Percentiles rank a stretch among this genome's conserved stretches.
These are phyloP conservation scores for Aureobasidium sp. DNA, from an alignment of 2,329 filamentous ascomycete genomes.

Conservation along the genomic window DNA sequence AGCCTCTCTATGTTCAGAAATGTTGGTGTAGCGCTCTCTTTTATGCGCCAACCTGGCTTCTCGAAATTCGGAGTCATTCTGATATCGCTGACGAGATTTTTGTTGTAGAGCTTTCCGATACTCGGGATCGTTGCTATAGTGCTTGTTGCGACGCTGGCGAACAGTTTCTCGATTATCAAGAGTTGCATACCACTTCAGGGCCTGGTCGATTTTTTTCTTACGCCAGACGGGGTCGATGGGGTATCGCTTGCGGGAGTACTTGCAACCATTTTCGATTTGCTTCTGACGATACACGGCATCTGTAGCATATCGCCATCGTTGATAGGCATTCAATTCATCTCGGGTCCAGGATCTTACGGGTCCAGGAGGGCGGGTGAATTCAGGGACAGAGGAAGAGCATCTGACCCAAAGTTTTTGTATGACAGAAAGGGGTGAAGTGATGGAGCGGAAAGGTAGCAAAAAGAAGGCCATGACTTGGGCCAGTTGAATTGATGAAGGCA, in stretches of 20 bases:
- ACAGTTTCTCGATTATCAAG: no score
- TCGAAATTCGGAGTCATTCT: neutral
- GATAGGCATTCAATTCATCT: neutral
- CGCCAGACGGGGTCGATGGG: neutral
- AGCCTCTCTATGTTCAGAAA: no score
- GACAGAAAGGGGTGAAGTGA: neutral
- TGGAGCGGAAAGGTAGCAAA: neutral
- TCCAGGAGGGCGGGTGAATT: neutral
- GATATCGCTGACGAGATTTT: neutral
- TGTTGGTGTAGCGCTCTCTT: neutral
- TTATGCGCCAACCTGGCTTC: neutral
- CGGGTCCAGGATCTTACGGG: neutral
- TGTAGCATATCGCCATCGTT: neutral
- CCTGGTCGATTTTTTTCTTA: no score
- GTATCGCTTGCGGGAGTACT: neutral
- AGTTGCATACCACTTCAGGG: no score
- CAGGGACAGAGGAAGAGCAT: neutral
- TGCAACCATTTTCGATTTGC: neutral
- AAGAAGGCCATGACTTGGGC: neutral
- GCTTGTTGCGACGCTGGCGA: neutral
- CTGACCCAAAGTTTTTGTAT: neutral
- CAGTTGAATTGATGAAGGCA: neutral
- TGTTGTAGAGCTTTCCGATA: neutral
- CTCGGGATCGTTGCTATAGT: neutral
- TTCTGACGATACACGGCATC: neutral